phyloP scores from a whole-genome alignment of 1,139 yeast genomes.

The Saccharomyces hybrid region DNA sequence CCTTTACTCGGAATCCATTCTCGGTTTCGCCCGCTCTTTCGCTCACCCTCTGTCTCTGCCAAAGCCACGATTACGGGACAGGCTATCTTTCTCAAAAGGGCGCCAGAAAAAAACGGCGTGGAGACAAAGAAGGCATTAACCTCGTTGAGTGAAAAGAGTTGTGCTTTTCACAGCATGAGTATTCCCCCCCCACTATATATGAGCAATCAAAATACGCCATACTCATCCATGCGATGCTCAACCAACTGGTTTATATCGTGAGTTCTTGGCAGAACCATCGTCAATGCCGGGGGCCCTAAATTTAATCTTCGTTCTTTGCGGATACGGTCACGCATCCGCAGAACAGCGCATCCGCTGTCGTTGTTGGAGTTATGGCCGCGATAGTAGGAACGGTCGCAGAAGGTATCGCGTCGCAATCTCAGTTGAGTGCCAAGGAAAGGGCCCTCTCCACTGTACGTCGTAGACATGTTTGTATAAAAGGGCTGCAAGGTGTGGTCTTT shows the following conservation, averaged over 20 bases:
- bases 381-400: background rate
- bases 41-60: background rate
- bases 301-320: background rate
- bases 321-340: background rate
- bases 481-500: background rate
- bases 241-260: background rate
- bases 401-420: background rate
- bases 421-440: background rate
- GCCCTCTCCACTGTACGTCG: background rate
- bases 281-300: background rate
- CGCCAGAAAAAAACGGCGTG: background rate
- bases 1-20: background rate
- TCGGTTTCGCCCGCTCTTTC: background rate
- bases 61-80: slow-evolving; percentile 1
- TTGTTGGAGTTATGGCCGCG: background rate
- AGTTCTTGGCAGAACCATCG: background rate
- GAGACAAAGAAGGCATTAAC: background rate
- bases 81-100: background rate
- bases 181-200: background rate
- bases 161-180: background rate
- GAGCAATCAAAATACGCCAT: background rate
- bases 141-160: background rate
- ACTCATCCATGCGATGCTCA: background rate
- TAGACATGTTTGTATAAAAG: background rate
- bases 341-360: slow-evolving; percentile 1